Conservation (phyloP, 2,329 filamentous ascomycete genomes). For the Fusarium subtropicale region DNA sequence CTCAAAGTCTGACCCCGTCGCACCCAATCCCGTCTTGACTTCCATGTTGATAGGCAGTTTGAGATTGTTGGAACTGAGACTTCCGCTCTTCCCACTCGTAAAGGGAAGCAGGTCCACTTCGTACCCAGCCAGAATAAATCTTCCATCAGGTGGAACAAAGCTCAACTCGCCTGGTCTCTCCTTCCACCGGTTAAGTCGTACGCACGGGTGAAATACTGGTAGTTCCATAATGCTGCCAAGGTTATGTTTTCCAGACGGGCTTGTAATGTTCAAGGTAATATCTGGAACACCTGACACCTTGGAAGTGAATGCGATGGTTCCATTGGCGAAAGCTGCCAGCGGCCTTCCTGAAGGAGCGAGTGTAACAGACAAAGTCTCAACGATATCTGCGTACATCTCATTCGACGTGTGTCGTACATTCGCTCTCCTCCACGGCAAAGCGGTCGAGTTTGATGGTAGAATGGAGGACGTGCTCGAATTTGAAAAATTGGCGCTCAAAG, state of each 20-base stretch:
- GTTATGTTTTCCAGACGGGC: slow-evolving; percentile 83
- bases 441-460: slow-evolving; percentile 60
- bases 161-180: slow-evolving; percentile 91
- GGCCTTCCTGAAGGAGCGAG: slow-evolving; percentile 91
- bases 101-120: slow-evolving; percentile 90
- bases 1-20: slow-evolving; percentile 85
- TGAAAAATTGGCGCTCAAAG: slow-evolving; percentile 53
- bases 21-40: slow-evolving; percentile 82
- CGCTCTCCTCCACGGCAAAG: slow-evolving; percentile 86
- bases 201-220: slow-evolving; percentile 96
- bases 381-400: slow-evolving; percentile 94
- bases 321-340: slow-evolving; percentile 86
- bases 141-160: slow-evolving; percentile 93
- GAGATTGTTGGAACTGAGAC: slow-evolving; percentile 70
- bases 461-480: slow-evolving; percentile 56
- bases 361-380: slow-evolving; percentile 89
- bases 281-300: slow-evolving; percentile 97
- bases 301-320: slow-evolving; percentile 92
- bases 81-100: slow-evolving; percentile 67
- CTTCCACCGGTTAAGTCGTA: slow-evolving; percentile 89
- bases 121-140: slow-evolving; percentile 93
- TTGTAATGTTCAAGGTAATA: slow-evolving; percentile 81
- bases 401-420: slow-evolving; percentile 97
- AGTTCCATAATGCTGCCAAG: slow-evolving; percentile 81
- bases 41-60: slow-evolving; percentile 86